Evolutionary conservation across 1,284 basidiomycete genomes (phyloP), one percentile per base, ranked within the genome.

Genomic region (Trichosporon faecale): DNA sequence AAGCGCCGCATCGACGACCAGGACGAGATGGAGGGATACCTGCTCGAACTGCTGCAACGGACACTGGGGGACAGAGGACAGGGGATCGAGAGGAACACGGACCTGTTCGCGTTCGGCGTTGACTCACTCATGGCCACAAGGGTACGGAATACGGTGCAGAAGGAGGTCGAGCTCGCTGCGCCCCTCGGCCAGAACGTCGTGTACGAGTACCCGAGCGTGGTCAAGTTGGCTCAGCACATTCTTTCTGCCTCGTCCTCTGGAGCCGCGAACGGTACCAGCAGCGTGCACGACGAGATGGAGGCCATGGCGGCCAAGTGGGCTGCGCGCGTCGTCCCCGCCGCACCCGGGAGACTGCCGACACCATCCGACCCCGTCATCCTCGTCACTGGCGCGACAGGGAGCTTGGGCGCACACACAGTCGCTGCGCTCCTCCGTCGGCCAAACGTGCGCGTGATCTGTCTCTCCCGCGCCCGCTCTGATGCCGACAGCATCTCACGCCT

Each of bases 361-460:
- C 63, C 37, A 23, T 27, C 21, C 31, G 27, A 37, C 8, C 44
- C 44, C 9, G 29, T 49, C 12, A 40, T 80, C 27, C 73, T 80
- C 3, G 80, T 90, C 27, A 89, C 89, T 0, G 89, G 89, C 5
- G 87, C 86, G 0, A 89, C 89, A 1, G 89, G 89, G 0, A 87
- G 87, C 0, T 84, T 90, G 5, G 89, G 89, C 4, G 87, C 88
- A 0, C 86, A 88, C 68, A 82, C 89, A 12, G 84, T 90, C 25
- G 78, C 83, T 25, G 83, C 86, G 64, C 83, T 89, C 1, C n/a
- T 29, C 3, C n/a, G n/a, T n/a, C 27, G 44, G 6, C n/a, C 37
- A 0, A 12, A 18, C 23, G 60, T 64, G 7, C 27, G 40, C 12
- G 33, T 67, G n/a, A 31, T 67, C 57, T 67, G 66, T 18, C 66